A percentile compares a stretch with the other conserved stretches of the same genome.
phyloP scores from a whole-genome alignment of 257 asterid species.

The Ocimum tenuiflorum region DNA sequence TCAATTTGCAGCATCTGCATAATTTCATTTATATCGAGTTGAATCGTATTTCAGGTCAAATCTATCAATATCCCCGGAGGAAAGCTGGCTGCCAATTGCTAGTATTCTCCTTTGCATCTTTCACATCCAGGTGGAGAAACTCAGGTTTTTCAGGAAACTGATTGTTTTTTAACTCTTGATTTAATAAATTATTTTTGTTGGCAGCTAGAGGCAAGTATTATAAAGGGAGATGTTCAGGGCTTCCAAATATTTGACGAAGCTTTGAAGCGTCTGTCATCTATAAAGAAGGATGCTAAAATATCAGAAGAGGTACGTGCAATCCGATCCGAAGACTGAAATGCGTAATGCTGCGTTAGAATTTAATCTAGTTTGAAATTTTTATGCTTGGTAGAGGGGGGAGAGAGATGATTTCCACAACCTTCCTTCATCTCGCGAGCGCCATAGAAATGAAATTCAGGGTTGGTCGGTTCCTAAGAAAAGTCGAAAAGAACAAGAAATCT shows the following conservation, averaged over 20 bases:
- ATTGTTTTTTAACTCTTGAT: constrained; percentile 17
- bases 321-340: not conserved
- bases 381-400: constrained; percentile 14
- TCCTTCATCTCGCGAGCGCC: constrained; percentile 20
- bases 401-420: constrained; percentile 21
- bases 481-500: constrained; percentile 14
- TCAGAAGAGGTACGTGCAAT: constrained; percentile 47
- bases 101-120: constrained; percentile 82
- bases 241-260: constrained; percentile 42
- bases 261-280: constrained; percentile 37
- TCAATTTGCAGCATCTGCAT: not conserved
- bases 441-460: constrained; percentile 27
- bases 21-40: no score
- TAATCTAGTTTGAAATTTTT: constrained; percentile 17
- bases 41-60: constrained; percentile 61
- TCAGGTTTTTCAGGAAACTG: not conserved
- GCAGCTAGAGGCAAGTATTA: constrained; percentile 76
- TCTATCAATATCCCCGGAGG: constrained; percentile 85
- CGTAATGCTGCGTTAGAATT: not conserved
- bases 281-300: constrained; percentile 22
- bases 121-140: constrained; percentile 69
- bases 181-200: constrained; percentile 14
- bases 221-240: constrained; percentile 66
- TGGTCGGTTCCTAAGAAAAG: no score
- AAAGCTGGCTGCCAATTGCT: constrained; percentile 92